These are phyloP conservation scores for Candida glucosophila DNA, from an alignment of 1,139 yeast genomes.

Conservation along the genomic window DNA sequence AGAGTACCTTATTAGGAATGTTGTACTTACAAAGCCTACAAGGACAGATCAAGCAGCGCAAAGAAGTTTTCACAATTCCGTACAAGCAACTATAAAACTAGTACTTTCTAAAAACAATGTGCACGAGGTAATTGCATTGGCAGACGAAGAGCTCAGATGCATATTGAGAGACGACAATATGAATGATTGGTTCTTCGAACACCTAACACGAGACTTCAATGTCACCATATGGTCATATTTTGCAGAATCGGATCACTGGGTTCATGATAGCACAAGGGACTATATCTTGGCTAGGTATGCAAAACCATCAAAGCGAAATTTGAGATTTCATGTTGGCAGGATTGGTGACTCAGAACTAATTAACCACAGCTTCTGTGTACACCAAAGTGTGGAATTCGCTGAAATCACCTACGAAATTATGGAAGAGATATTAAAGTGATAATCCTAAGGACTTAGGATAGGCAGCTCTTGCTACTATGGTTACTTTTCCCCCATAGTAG, in stretches of 20 bases:
- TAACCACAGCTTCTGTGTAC: constrained; percentile 50
- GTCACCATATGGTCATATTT: constrained; percentile 46
- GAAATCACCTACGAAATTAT: constrained; percentile 26
- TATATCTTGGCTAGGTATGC: constrained; percentile 30
- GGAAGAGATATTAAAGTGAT: too few relatives aligned
- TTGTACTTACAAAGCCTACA: constrained; percentile 16
- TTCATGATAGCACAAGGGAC: constrained; percentile 38
- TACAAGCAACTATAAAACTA: constrained; percentile 35
- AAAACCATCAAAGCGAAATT: constrained; percentile 15
- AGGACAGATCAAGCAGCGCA: too few relatives aligned
- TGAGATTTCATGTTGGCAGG: constrained; percentile 22
- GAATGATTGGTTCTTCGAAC: constrained; percentile 42
- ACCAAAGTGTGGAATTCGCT: constrained; percentile 45
- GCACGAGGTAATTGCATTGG: constrained; percentile 46
- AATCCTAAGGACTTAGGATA: too few relatives aligned
- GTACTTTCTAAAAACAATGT: constrained; percentile 32
- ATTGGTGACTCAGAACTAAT: constrained; percentile 20
- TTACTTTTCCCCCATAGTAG: too few relatives aligned
- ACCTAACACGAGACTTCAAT: constrained; percentile 10
- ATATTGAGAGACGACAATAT: constrained; percentile 35
- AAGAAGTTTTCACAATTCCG: constrained; percentile 27
- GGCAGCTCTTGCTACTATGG: too few relatives aligned
- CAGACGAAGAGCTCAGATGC: constrained; percentile 45
- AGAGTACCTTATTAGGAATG: constrained; percentile 15
- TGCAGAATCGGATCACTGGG: constrained; percentile 57